A percentile compares a stretch with the other conserved stretches of the same genome.
Conservation (phyloP, 2,329 filamentous ascomycete genomes). For the Dothistroma septosporum region DNA sequence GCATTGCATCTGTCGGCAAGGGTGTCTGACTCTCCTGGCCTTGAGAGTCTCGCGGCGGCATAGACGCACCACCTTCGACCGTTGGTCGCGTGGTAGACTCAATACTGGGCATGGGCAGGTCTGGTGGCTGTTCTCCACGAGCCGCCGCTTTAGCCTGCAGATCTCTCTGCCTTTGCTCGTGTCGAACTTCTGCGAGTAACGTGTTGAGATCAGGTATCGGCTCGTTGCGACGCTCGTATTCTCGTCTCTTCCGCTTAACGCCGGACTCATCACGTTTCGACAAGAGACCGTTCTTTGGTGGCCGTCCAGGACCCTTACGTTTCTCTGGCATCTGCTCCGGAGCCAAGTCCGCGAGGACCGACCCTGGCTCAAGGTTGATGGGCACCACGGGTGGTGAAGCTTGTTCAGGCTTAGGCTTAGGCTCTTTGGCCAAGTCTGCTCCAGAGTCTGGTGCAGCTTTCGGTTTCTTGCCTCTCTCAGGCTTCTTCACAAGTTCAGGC, state of each 20-base stretch:
- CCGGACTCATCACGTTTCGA: conserved; percentile 62
- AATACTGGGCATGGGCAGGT: conserved; percentile 26
- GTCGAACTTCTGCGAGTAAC: conserved; percentile 33
- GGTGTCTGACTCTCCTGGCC: conserved; percentile 7
- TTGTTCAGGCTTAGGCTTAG: conserved; percentile 8
- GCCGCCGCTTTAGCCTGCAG: conserved; percentile 26
- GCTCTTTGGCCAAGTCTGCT: conserved; percentile 6
- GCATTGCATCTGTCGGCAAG: background rate
- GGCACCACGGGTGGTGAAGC: conserved; percentile 18
- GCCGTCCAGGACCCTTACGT: conserved; percentile 72
- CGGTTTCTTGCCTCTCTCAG: conserved; percentile 24
- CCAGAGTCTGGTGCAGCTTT: conserved; percentile 9
- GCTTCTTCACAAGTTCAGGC: conserved; percentile 17
- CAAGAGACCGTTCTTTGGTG: conserved; percentile 78
- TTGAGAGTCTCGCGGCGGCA: conserved; percentile 2
- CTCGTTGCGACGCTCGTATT: conserved; percentile 34
- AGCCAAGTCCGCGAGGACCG: conserved; percentile 31
- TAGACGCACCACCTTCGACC: background rate
- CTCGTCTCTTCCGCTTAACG: conserved; percentile 35
- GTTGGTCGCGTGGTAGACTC: conserved; percentile 17
- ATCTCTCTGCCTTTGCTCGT: conserved; percentile 37
- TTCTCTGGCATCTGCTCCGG: conserved; percentile 50
- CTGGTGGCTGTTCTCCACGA: conserved; percentile 29
- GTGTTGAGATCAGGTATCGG: conserved; percentile 28
- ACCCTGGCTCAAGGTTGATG: conserved; percentile 27